A percentile compares a stretch with the other conserved stretches of the same genome.
Conservation (phyloP, 495 filamentous ascomycete genomes). For the Apiosordaria backusii region DNA sequence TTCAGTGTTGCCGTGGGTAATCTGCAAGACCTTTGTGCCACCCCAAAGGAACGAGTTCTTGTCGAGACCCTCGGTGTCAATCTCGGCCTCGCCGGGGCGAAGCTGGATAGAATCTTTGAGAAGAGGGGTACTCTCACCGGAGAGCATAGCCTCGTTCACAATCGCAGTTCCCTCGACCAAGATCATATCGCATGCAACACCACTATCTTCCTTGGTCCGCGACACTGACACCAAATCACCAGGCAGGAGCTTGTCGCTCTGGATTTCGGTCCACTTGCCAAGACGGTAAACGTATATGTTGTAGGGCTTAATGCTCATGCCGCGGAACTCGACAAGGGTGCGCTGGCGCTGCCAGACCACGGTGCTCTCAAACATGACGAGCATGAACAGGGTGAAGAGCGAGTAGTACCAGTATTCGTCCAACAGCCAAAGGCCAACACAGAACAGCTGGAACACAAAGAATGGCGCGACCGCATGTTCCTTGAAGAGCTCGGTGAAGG, state of each 20-base stretch:
- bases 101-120: constrained; percentile 96
- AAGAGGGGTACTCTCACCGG: constrained; percentile 93
- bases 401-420: constrained; percentile 99
- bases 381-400: constrained; percentile 96
- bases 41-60: constrained; percentile 96
- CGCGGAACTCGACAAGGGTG: constrained; percentile 94
- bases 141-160: constrained; percentile 99
- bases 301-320: constrained; percentile 99
- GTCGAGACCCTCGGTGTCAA: constrained; percentile 89
- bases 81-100: constrained; percentile 72
- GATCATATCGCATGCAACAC: constrained; percentile 96
- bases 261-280: constrained; percentile 81
- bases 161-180: constrained; percentile 92
- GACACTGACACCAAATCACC: constrained; percentile 95
- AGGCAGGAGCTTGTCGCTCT: constrained; percentile 90
- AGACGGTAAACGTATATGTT: constrained; percentile 84
- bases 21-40: constrained; percentile 94
- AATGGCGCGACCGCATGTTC: constrained; percentile 98
- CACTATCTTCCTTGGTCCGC: constrained; percentile 93
- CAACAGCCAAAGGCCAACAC: constrained; percentile 96
- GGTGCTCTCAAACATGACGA: constrained; percentile 95
- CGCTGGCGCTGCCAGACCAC: constrained; percentile 98
- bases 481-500: constrained; percentile 92
- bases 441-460: constrained; percentile 99
- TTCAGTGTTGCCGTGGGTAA: constrained; percentile 80